These are phyloP conservation scores for Hirsutella thompsonii DNA, from an alignment of 2,329 filamentous ascomycete species.

Conservation along the genomic window DNA sequence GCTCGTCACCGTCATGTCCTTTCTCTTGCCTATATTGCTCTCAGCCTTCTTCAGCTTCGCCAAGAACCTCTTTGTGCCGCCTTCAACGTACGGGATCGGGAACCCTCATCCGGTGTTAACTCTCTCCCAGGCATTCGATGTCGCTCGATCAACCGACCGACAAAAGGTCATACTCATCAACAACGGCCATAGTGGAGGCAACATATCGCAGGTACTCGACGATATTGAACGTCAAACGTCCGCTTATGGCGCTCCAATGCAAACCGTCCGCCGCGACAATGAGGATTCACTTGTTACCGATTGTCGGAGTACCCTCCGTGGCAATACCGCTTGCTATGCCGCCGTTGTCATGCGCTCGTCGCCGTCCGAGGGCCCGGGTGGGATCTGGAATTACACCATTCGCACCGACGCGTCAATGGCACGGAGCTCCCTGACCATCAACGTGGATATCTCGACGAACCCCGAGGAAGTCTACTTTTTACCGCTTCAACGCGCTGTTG, in stretches of 20 bases:
- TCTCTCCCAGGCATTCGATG: constrained; percentile 48
- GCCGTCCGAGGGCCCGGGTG: constrained; percentile 52
- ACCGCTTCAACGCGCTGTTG: constrained; percentile 68
- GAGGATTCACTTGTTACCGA: constrained; percentile 45
- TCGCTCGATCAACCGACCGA: constrained; percentile 41
- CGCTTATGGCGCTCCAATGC: constrained; percentile 37
- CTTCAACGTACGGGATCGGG: constrained; percentile 63
- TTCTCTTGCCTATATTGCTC: constrained; percentile 45
- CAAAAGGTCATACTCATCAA: constrained; percentile 69
- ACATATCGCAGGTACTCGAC: constrained; percentile 60
- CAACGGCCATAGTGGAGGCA: constrained; percentile 55
- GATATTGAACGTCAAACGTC: constrained; percentile 44
- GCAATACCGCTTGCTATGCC: constrained; percentile 59
- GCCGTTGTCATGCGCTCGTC: constrained; percentile 67
- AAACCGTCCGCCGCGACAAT: constrained; percentile 37
- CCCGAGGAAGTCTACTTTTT: constrained; percentile 66
- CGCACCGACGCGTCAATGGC: constrained; percentile 57
- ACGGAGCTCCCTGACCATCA: constrained; percentile 44
- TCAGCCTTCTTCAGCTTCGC: constrained; percentile 55
- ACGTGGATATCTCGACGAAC: constrained; percentile 52
- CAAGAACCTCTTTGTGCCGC: constrained; percentile 71
- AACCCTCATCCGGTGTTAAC: constrained; percentile 45
- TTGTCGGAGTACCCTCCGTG: constrained; percentile 52
- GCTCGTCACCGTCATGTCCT: constrained; percentile 40
- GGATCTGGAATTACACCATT: constrained; percentile 78